These are phyloP conservation scores for Leccinum broughii DNA, from an alignment of 768 basidiomycete genomes.

Conservation along the genomic window DNA sequence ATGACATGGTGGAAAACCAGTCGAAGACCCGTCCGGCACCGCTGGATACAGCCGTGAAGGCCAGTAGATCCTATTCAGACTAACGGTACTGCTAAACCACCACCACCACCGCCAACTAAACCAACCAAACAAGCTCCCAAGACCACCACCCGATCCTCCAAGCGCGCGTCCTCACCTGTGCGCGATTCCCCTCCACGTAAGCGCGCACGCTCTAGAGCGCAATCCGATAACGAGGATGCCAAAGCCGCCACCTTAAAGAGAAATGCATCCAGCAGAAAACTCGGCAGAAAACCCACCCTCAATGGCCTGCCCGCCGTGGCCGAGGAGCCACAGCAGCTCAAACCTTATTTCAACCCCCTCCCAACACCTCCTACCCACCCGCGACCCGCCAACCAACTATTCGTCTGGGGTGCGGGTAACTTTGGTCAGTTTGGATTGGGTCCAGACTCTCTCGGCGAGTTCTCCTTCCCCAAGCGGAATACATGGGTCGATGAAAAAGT, in stretches of 20 bases:
- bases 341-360: conserved; percentile 66
- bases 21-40: too few relatives aligned
- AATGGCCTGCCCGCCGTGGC: conserved; percentile 32
- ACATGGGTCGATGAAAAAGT: conserved; percentile 77
- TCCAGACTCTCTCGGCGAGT: conserved; percentile 66
- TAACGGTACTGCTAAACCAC: conserved; percentile 34
- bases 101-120: conserved; percentile 1
- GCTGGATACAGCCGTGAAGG: too few relatives aligned
- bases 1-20: too few relatives aligned
- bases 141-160: conserved; percentile 33
- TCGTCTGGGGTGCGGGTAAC: conserved; percentile 90
- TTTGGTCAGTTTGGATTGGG: conserved; percentile 97
- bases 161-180: conserved; percentile 52
- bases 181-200: conserved; percentile 49
- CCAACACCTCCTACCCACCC: conserved; percentile 55
- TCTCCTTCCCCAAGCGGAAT: conserved; percentile 75
- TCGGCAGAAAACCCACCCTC: conserved; percentile 32
- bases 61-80: too few relatives aligned
- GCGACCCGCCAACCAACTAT: conserved; percentile 71
- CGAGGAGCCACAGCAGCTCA: conserved; percentile 41
- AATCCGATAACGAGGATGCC: conserved; percentile 46
- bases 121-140: conserved; percentile 24
- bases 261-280: conserved; percentile 26
- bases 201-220: conserved; percentile 41
- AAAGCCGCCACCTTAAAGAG: conserved; percentile 29